Conservation (phyloP, 768 basidiomycete species). For the Leucosporidium yakuticum region DNA sequence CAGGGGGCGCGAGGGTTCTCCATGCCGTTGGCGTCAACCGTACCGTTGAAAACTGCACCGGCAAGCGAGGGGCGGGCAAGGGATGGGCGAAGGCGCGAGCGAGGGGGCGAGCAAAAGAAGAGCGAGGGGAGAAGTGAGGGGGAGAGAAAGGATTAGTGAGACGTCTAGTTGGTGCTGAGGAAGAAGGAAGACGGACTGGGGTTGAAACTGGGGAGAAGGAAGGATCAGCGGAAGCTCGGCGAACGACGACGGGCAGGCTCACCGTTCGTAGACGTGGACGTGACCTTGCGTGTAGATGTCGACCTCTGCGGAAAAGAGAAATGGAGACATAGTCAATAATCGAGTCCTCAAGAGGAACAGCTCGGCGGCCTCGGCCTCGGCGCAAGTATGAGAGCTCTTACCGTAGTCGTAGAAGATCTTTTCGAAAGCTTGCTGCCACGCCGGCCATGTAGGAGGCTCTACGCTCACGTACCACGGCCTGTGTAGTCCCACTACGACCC, state of each 20-base stretch:
- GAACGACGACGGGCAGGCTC: no score
- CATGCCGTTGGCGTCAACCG: constrained; percentile 19
- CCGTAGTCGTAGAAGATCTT: constrained; percentile 35
- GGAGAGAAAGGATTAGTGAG: no score
- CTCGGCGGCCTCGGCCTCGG: no score
- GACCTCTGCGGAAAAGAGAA: constrained; percentile 15
- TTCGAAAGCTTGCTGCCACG: constrained; percentile 39
- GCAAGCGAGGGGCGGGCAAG: no score
- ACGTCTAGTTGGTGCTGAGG: no score
- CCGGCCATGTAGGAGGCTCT: neutral
- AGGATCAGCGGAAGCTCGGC: no score
- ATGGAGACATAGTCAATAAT: no score
- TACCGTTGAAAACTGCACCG: constrained; percentile 17
- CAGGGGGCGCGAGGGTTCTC: constrained; percentile 13
- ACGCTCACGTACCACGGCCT: constrained; percentile 14
- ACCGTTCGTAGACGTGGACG: constrained; percentile 14
- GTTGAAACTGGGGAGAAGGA: neutral
- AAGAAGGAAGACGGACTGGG: neutral
- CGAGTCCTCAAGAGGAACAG: no score
- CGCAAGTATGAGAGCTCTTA: no score
- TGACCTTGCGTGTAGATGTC: constrained; percentile 12
- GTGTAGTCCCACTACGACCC: constrained; percentile 37
- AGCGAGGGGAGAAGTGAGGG: no score
- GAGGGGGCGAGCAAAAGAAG: no score
- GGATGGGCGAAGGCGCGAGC: no score